Base-by-base conservation (phyloP, 805 yeast genomes). In the Priceomyces haplophilus region DNA sequence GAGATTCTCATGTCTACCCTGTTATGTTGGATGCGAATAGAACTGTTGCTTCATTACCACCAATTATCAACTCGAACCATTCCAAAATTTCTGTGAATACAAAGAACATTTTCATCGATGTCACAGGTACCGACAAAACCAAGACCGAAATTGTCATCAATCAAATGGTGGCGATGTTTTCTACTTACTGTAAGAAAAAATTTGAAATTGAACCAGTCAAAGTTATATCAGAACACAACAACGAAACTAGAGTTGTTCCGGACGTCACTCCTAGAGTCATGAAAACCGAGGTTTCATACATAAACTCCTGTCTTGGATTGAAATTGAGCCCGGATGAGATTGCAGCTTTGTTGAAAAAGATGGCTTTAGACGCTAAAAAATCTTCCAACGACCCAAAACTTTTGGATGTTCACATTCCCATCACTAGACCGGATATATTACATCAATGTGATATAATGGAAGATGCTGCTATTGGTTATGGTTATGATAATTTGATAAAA, bases 381-480 rank as follows among this genome's bases (percentile, higher is more conserved):
- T 48, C 64, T 3, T 53, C 61, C 1, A 21, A 6, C 24, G 74
- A 78, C 50, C 55, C 67, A 6, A 73, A 80, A 49, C 59, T 78
- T 31, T 59, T 87, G 39, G 79, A 80, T 40, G 90, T 89, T 43
- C 61, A 67, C 30, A 80, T 93, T 46, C 99, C 99, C 49, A 83
- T 88, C 57, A 93, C 99, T 30, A 85, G 99, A 73, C 83, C 98
- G 8, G 99, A 93, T 67, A 79, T 93, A 48, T 75, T 93, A 58
- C 99, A 93, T 67, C 95, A 88, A 63, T 91, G 98, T 76, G 99
- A 93, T 68, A 83, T 93, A 52, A 87, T 93, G 95, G 99, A 93
- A 68, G 99, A 93, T 65, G 96, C 91, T 38, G 99, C 97, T 37
- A 85, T 93, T 59, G 95, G 88, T 23, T 93, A 88, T 61, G 99